Evolutionary conservation across 2,329 filamentous ascomycete species (phyloP), one percentile per base, ranked within the genome.

Genomic region (Alternaria longipes): DNA sequence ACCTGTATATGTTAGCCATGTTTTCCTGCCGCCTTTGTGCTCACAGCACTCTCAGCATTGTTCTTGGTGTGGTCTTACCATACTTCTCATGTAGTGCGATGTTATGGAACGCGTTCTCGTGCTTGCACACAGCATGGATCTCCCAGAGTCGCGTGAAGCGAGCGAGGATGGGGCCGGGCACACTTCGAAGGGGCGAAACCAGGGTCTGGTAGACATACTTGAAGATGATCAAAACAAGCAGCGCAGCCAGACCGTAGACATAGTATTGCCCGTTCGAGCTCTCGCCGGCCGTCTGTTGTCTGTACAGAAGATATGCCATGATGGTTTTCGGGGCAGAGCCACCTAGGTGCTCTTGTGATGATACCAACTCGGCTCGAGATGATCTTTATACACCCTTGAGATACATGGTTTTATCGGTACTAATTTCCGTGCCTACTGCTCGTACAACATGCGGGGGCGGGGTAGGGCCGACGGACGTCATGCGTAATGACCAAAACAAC

Each of bases 81-180:
- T 36, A 36, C 3, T 36, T 16, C 12, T 36, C 32, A 36, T 36
- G 32, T 16, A 36, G 32, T 3, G 32, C 32, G 3, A 36, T 36
- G 32, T 36, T 36, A 1, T 36, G 14, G 5, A 6, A 8, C 16
- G 32, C 0, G 14, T 36, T 36, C 1, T 36, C 32, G 32, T 36
- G 32, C 5, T 16, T 36, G 32, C 32, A 36, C 12, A 83, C 73
- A 4, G 74, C 74, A 3, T 63, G 64, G 14, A 84, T 73, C 50
- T 82, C 82, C 81, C 82, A 85, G 1, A 82, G 65, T 2, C 78
- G 73, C 4, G 80, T 81, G 59, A 84, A 80, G 7, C 82, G 75
- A 11, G 83, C 75, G 38, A 76, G 70, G 44, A 82, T 79, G 0
- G 83, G 83, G 0, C 84, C 83, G 0, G 83, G 83, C 20, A 84